Evolutionary conservation across 1,284 basidiomycete species (phyloP).

Genomic region (Earliella scabrosa): DNA sequence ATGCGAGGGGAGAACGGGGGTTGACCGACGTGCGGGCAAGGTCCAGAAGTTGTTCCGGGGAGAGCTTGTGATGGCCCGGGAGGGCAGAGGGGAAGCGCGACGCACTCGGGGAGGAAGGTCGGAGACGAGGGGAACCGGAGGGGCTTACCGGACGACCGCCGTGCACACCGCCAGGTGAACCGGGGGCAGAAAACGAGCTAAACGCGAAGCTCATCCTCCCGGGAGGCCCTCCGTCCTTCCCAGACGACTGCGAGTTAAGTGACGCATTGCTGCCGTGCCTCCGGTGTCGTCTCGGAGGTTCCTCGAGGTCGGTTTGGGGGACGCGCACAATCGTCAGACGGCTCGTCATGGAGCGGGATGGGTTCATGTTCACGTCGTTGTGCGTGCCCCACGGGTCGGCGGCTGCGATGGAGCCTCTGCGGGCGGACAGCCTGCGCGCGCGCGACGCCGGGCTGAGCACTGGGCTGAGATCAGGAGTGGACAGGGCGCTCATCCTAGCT

Average conservation of each 20-base stretch:
- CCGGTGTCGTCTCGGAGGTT: conserved; percentile 31
- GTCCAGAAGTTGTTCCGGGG: conserved; percentile 70
- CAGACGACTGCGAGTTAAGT: conserved; percentile 32
- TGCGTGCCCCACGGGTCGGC: conserved; percentile 67
- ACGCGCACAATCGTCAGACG: conserved; percentile 78
- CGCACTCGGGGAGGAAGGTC: conserved; percentile 30
- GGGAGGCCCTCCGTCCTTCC: conserved; percentile 27
- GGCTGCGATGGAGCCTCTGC: conserved; percentile 69
- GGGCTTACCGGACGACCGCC: conserved; percentile 32
- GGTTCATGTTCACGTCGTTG: conserved; percentile 52
- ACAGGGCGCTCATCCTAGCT: conserved; percentile 23
- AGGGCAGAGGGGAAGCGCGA: conserved; percentile 29
- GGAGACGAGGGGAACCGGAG: conserved; percentile 31
- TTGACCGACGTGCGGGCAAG: conserved; percentile 64
- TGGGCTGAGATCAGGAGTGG: conserved; percentile 33
- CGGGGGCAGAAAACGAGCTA: conserved; percentile 53
- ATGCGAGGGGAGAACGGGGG: conserved; percentile 38
- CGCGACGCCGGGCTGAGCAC: conserved; percentile 28
- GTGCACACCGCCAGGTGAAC: conserved; percentile 20
- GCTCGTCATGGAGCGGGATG: conserved; percentile 59
- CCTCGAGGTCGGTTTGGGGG: conserved; percentile 36
- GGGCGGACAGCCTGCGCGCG: conserved; percentile 50
- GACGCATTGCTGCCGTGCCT: conserved; percentile 42
- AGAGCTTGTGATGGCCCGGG: conserved; percentile 41
- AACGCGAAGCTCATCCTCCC: conserved; percentile 67